phyloP scores from a whole-genome alignment of 1,139 yeast species.

The Yamadazyma trypodendri region DNA sequence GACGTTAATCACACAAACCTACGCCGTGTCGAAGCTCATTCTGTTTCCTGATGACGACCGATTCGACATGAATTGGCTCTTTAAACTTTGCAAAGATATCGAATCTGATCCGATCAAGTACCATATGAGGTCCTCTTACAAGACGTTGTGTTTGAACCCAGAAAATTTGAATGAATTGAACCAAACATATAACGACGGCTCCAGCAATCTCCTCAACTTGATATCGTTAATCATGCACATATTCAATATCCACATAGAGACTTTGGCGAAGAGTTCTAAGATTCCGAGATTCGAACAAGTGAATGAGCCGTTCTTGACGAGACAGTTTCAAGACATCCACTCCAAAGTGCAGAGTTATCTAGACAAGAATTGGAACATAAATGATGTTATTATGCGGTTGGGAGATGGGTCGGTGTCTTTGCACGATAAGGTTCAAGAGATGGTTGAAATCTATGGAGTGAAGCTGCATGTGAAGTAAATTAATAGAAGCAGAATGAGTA shows the following conservation, averaged over 20 bases:
- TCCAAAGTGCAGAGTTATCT: constrained; percentile 29
- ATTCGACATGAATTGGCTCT: constrained; percentile 35
- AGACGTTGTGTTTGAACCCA: constrained; percentile 36
- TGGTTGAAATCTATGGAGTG: constrained; percentile 1
- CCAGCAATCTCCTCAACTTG: constrained; percentile 28
- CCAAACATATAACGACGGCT: constrained; percentile 19
- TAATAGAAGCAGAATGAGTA: no score
- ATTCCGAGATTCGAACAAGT: constrained; percentile 36
- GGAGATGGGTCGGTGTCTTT: constrained; percentile 4
- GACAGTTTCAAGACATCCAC: constrained; percentile 10
- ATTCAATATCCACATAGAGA: constrained; percentile 39
- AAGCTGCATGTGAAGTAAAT: no score
- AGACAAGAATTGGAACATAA: constrained; percentile 39
- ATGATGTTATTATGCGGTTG: constrained; percentile 41
- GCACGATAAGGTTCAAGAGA: constrained; percentile 2
- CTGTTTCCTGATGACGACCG: constrained; percentile 22
- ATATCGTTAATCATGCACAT: constrained; percentile 31
- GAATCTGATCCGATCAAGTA: constrained; percentile 48
- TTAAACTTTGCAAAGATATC: constrained; percentile 44
- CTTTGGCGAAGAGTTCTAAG: constrained; percentile 41
- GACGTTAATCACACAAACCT: constrained; percentile 17
- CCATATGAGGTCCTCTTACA: constrained; percentile 46
- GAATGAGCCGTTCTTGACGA: constrained; percentile 22
- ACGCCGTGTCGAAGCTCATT: constrained; percentile 22
- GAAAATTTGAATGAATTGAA: constrained; percentile 38